Evolutionary conservation across 2,329 filamentous ascomycete species (phyloP), one percentile per base, ranked within the genome.

Genomic region (Diaporthe vexans): DNA sequence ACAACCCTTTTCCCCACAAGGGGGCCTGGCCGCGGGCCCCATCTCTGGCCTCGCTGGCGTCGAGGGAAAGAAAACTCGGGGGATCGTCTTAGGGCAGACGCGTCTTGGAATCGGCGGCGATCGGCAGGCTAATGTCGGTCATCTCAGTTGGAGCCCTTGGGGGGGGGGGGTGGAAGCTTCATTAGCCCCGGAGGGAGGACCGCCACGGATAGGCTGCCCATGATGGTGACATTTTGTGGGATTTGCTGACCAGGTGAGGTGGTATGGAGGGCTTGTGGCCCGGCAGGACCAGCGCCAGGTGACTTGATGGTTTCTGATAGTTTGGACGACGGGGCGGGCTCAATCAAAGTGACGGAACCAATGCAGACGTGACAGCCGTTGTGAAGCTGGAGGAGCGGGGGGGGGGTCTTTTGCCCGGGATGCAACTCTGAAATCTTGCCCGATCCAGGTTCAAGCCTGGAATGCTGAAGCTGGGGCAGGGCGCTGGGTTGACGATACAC

Each of bases 371-470:
- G 57, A 63, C 70, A 72, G 57, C 57, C 70, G 57, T 72, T 72
- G 46, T 35, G 26, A 68, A 68, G 63, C 63, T 70, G 71, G 33
- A 70, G 69, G n/a, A 40, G 54, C 56, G 54, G 65, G 56, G 57
- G 43, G n/a, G 37, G 19, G n/a, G n/a, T n/a, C 56, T 65, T 65
- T 65, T 33, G 37, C 35, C 71, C 71, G 74, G 73, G 71, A 70
- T 75, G 63, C 68, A 59, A 75, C 71, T 58, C 33, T 70, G 63
- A 73, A 75, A 71, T 74, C 73, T 74, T 74, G 67, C 40, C 43
- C 46, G 57, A 33, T 63, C 58, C 40, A 43, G 63, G 40, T 35
- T 58, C 63, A 33, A 71, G 56, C 56, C 57, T 74, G 65, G 57
- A 71, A 65, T 59, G 71, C 26, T 52, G 57, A 51, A 63, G 58